These are phyloP conservation scores for Lachnellula suecica DNA, from an alignment of 2,329 filamentous ascomycete species.

Conservation along the genomic window DNA sequence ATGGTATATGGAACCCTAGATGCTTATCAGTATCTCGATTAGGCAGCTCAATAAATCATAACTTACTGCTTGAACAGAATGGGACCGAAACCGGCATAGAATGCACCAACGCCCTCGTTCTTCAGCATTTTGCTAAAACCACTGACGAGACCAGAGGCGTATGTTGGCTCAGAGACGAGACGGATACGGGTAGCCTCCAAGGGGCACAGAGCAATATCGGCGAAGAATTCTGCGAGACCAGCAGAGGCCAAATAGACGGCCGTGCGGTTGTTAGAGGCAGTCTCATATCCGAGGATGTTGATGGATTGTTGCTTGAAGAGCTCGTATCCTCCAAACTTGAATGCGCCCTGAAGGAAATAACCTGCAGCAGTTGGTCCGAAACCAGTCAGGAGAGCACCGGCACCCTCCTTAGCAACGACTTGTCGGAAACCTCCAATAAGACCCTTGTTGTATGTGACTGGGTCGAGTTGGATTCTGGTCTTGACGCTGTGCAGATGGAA, in stretches of 20 bases:
- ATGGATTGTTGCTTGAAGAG: slow-evolving; percentile 94
- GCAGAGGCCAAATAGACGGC: slow-evolving; percentile 76
- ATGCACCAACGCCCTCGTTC: slow-evolving; percentile 79
- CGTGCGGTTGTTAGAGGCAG: slow-evolving; percentile 75
- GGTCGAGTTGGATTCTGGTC: slow-evolving; percentile 93
- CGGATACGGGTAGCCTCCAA: slow-evolving; percentile 92
- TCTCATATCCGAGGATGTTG: slow-evolving; percentile 75
- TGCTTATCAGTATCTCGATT: slow-evolving; percentile 10
- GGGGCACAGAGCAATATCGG: slow-evolving; percentile 83
- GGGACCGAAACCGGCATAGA: slow-evolving; percentile 89
- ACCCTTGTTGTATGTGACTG: slow-evolving; percentile 83
- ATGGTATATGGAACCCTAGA: slow-evolving; percentile 85
- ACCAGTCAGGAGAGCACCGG: slow-evolving; percentile 82
- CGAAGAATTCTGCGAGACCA: slow-evolving; percentile 66
- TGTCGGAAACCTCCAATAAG: slow-evolving; percentile 84
- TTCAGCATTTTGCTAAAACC: slow-evolving; percentile 83
- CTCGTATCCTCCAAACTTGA: slow-evolving; percentile 95
- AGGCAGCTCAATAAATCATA: slow-evolving; percentile 10
- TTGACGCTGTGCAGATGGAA: slow-evolving; percentile 66
- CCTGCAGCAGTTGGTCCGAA: slow-evolving; percentile 82
- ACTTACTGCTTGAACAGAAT: slow-evolving; percentile 79
- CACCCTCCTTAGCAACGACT: slow-evolving; percentile 81
- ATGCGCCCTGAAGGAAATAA: slow-evolving; percentile 91
- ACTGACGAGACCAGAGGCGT: slow-evolving; percentile 74
- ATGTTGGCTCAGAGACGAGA: slow-evolving; percentile 85